Base-by-base conservation (phyloP, 2,329 filamentous ascomycete genomes). In the Chrysoporthe deuterocubensis region DNA sequence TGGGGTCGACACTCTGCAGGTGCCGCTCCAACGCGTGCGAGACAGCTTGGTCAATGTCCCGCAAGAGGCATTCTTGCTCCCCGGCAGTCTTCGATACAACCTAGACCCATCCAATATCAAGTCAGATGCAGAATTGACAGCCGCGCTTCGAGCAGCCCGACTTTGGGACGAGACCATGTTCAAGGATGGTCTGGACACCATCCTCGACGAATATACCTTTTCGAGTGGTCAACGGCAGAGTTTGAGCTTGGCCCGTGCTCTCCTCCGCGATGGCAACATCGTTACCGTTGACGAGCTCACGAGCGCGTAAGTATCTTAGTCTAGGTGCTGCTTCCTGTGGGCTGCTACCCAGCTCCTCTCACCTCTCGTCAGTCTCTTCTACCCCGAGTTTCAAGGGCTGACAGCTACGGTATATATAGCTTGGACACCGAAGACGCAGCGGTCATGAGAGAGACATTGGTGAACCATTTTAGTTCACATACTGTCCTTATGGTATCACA, bases 21-120 rank as follows among this genome's bases (percentile, higher is more conserved):
- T 91, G 14, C 32, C 63, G 6, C 57, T 50, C 18, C 42, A 37
- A 4, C 64, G 66, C 13, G n/a, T 70, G 2, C 71, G 72, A 14
- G 66, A 66, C 11, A 64, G 66, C 2, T 34, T 73, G 54, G 71
- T 70, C 43, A 69, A 70, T 7, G 65, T 73, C 8, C 70, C 72
- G 2, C 71, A 72, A 54, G 71, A 73, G 7, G 63, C 71, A 0
- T 71, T 71, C 57, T 67, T 72, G 9, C 40, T 73, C 14, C 70
- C 70, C 0, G 72, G 72, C 6, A 64, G 70, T 0, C 40, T 73
- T 1, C 67, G 71, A 2, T 69, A 68, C 62, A 73, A 72, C 58
- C 64, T 73, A 9, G 69, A 71, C 61, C 71, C 26, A 11, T 37
- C 21, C 52, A 32, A 26, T 11, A 5, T 71, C 16, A 68, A 34